Evolutionary conservation across 164 flowering plant genomes (phyloP), one percentile per base, ranked within the genome.

Genomic region (Hamamelis virginiana): DNA sequence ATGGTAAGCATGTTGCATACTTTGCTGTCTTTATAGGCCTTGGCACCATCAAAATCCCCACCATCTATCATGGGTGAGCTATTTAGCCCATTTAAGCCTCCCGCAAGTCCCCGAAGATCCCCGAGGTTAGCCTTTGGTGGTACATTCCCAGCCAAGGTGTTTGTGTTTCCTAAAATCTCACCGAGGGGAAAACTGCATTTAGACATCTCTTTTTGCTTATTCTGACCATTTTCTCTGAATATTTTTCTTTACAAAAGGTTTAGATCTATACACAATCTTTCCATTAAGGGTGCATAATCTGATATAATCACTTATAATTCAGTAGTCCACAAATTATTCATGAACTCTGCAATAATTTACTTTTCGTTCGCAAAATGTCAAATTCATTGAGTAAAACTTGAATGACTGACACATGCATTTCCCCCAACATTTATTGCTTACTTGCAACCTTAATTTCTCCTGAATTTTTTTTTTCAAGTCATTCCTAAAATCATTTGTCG

Each of bases 1-100:
- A 91, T 91, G 1, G 91, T 89, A 9, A 91, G 89, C 92, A 91
- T 91, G 83, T 91, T 89, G 88, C 97, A 89, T 11, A 91, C 97
- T 75, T 89, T 89, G 85, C 97, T 91, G 85, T 89, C 97, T 71
- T 91, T 89, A 84, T 91, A 89, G 55, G 97, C 97, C 76, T 91
- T 91, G 44, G 97, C 97, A 23, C 94, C 97, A 64, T 91, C 97
- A 69, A 87, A 91, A 1, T 85, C 85, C 44, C 90, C 94, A 14
- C 97, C 92, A 57, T 91, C 97, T 1, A 91, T 84, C 97, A 91
- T 91, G 62, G 92, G 14, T 43, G 94, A 87, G 79, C 80, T 81
- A 80, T 85, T 85, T 38, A 84, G 43, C 33, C 91, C 92, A 59
- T 77, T 87, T 71, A 91, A 72, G 0, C 94, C 92, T 23, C 89